phyloP scores from a whole-genome alignment of 257 asterid species.

The Fraxinus cuspidata region DNA sequence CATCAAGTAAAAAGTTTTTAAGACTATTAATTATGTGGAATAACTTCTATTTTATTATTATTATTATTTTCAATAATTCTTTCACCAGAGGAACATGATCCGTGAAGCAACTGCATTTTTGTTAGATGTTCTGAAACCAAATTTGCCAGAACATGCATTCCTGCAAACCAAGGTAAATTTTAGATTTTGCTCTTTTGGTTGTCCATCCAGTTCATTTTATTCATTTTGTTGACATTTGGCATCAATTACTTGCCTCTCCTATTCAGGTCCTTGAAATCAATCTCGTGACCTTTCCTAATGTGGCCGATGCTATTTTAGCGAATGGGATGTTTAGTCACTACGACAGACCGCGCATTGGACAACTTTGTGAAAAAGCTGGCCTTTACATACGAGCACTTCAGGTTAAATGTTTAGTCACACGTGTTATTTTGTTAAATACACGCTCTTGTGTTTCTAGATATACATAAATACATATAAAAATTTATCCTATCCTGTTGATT shows the following conservation, averaged over 20 bases:
- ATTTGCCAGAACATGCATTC: slow-evolving; percentile 90
- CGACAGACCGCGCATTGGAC: slow-evolving; percentile 94
- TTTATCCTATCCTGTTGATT: slow-evolving; percentile 11
- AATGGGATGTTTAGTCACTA: slow-evolving; percentile 98
- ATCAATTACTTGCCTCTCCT: slow-evolving; percentile 25
- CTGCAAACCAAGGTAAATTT: slow-evolving; percentile 90
- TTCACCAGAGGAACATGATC: slow-evolving; percentile 86
- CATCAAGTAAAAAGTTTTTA: background rate
- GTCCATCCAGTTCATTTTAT: background rate
- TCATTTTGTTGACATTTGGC: slow-evolving; percentile 19
- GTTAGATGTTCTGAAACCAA: slow-evolving; percentile 97
- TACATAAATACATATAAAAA: background rate
- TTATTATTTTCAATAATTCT: slow-evolving; percentile 27
- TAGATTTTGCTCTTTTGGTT: slow-evolving; percentile 1
- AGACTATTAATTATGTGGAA: slow-evolving; percentile 20
- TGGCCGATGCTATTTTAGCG: slow-evolving; percentile 98
- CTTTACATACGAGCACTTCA: slow-evolving; percentile 94
- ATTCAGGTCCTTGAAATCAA: slow-evolving; percentile 91
- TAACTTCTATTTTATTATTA: background rate
- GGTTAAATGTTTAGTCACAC: slow-evolving; percentile 42
- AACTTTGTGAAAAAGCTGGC: slow-evolving; percentile 96
- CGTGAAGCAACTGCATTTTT: slow-evolving; percentile 99
- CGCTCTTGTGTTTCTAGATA: background rate
- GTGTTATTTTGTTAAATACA: slow-evolving; percentile 7
- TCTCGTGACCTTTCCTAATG: slow-evolving; percentile 93